phyloP scores from a whole-genome alignment of 129 eudicot species.

The Apium graveolens region DNA sequence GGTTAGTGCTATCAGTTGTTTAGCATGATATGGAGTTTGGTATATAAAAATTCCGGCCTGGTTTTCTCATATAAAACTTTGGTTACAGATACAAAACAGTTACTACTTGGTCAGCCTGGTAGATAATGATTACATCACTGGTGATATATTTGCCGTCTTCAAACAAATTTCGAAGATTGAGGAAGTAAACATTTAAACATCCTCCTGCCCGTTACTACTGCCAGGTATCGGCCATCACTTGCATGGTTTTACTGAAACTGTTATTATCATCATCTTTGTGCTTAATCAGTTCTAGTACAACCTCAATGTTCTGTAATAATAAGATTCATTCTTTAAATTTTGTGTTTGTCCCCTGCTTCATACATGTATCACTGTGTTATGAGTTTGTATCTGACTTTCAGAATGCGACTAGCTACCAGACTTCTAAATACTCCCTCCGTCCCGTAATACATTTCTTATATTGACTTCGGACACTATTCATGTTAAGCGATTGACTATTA shows the following conservation, averaged over 20 bases:
- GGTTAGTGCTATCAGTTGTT: conserved; percentile 34
- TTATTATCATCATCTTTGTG: background rate
- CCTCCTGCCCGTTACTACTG: too few relatives aligned
- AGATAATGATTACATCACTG: conserved; percentile 71
- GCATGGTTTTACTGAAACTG: background rate
- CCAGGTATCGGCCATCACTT: background rate
- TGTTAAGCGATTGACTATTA: too few relatives aligned
- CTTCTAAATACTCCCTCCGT: too few relatives aligned
- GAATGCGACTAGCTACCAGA: too few relatives aligned
- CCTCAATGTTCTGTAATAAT: conserved; percentile 5
- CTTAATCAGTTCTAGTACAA: background rate
- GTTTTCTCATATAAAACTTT: background rate
- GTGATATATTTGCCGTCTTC: conserved; percentile 71
- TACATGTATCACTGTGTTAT: too few relatives aligned
- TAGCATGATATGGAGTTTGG: background rate
- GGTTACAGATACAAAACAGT: conserved; percentile 63
- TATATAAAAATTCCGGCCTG: background rate
- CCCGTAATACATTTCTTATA: too few relatives aligned
- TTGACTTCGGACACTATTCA: too few relatives aligned
- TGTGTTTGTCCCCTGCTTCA: too few relatives aligned
- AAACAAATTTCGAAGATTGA: conserved; percentile 23
- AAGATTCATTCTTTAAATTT: background rate
- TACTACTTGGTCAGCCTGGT: conserved; percentile 93
- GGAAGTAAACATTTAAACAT: background rate
- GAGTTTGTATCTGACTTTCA: too few relatives aligned